phyloP scores from a whole-genome alignment of 2,329 filamentous ascomycete genomes.

The Cladosporium sp. region DNA sequence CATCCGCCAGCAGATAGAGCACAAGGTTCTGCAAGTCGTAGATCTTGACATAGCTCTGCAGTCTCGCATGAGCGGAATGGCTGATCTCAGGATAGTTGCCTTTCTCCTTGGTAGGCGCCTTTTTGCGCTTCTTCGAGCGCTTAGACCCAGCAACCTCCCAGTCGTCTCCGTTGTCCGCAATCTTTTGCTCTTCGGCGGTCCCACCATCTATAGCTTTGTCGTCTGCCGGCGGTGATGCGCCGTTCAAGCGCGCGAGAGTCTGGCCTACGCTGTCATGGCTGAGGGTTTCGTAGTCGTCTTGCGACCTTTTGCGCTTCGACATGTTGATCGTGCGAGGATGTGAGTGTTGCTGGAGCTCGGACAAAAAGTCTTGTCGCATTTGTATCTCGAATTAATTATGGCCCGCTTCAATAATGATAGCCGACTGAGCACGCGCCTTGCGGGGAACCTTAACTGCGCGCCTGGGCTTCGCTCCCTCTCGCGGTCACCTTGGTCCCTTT shows the following conservation, averaged over 20 bases:
- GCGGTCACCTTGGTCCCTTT: no score
- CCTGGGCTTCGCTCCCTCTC: no score
- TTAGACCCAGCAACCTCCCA: conserved; percentile 26
- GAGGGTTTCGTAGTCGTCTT: conserved; percentile 23
- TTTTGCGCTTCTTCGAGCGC: conserved; percentile 23
- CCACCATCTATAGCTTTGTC: background rate
- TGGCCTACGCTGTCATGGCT: conserved; percentile 24
- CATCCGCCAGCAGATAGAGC: conserved; percentile 60
- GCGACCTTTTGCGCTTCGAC: conserved; percentile 27
- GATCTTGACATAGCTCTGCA: conserved; percentile 54
- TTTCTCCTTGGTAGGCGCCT: conserved; percentile 32
- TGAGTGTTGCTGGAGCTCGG: background rate
- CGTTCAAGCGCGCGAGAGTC: conserved; percentile 23
- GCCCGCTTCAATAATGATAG: conserved; percentile 6
- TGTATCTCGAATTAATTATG: background rate
- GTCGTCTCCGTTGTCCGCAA: conserved; percentile 17
- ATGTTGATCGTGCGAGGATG: conserved; percentile 13
- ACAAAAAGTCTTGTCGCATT: background rate
- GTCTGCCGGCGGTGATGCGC: conserved; percentile 9
- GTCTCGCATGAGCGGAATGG: conserved; percentile 49
- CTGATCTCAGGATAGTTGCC: conserved; percentile 52
- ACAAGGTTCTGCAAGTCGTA: conserved; percentile 55
- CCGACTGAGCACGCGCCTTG: no score
- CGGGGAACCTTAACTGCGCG: no score
- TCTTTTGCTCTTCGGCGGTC: conserved; percentile 3